Evolutionary conservation across 192 early-diverging fungal genomes (phyloP).

Genomic region (Dissophora globulifera): DNA sequence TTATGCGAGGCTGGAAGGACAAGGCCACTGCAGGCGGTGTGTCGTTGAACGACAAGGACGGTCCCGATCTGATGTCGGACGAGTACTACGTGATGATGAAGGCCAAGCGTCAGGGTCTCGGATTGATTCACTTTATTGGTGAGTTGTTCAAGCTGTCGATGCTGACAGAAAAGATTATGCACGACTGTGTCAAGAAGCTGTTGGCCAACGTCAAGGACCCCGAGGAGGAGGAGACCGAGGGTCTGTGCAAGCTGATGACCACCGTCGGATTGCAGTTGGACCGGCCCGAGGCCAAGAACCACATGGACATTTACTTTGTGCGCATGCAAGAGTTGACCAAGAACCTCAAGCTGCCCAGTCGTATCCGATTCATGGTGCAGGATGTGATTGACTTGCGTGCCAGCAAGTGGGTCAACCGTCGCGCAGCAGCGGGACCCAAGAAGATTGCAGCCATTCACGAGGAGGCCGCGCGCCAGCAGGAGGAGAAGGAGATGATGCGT

Average conservation of each 20-base stretch:
- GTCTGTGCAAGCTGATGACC: slow-evolving; percentile 89
- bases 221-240: slow-evolving; percentile 96
- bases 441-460: slow-evolving; percentile 94
- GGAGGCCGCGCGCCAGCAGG: slow-evolving; percentile 74
- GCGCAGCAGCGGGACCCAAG: slow-evolving; percentile 78
- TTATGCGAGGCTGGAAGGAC: slow-evolving; percentile 90
- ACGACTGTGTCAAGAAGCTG: slow-evolving; percentile 88
- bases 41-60: slow-evolving; percentile 66
- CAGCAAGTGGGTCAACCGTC: slow-evolving; percentile 79
- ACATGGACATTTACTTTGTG: slow-evolving; percentile 90
- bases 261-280: slow-evolving; percentile 86
- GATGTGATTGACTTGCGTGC: slow-evolving; percentile 88
- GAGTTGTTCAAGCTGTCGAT: slow-evolving; percentile 93
- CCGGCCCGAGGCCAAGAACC: slow-evolving; percentile 62
- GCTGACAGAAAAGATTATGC: slow-evolving; percentile 96
- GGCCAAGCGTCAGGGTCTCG: slow-evolving; percentile 94
- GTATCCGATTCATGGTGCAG: slow-evolving; percentile 93
- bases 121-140: slow-evolving; percentile 94
- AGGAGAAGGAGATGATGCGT: slow-evolving; percentile 78
- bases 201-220: slow-evolving; percentile 76
- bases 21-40: slow-evolving; percentile 67
- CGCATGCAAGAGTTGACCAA: slow-evolving; percentile 81
- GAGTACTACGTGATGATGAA: slow-evolving; percentile 88
- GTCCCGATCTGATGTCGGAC: slow-evolving; percentile 75
- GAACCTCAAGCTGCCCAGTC: slow-evolving; percentile 75